phyloP scores from a whole-genome alignment of 257 asterid genomes.

The Paraleonurus japonicus region DNA sequence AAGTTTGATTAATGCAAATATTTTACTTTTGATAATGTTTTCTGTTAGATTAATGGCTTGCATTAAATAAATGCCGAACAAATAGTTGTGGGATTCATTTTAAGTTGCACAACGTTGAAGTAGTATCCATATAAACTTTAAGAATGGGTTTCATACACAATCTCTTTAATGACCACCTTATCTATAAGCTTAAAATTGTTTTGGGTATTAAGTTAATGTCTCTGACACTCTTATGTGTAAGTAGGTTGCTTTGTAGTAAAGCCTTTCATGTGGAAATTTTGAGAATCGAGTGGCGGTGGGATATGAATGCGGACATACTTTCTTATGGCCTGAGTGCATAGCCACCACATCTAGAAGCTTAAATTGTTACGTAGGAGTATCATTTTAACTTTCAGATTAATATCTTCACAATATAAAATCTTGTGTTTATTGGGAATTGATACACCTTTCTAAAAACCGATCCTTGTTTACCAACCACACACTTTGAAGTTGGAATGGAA shows the following conservation, averaged over 20 bases:
- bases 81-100: not conserved
- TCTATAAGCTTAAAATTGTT: not conserved
- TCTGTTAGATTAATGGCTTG: not conserved
- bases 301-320: not conserved
- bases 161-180: not conserved
- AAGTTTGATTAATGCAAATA: not conserved
- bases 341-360: not conserved
- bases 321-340: not conserved
- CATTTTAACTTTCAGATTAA: not conserved
- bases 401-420: not conserved
- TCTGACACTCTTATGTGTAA: not conserved
- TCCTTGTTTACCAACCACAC: no score
- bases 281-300: not conserved
- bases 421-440: not conserved
- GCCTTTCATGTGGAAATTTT: not conserved
- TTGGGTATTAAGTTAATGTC: not conserved
- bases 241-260: not conserved
- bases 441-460: not conserved
- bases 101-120: not conserved
- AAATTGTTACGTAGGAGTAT: not conserved
- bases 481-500: not conserved
- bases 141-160: not conserved
- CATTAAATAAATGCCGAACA: not conserved
- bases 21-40: not conserved
- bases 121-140: conserved; percentile 5